Conservation (phyloP, 75 land plant genomes). For the Gnetum montanum region DNA sequence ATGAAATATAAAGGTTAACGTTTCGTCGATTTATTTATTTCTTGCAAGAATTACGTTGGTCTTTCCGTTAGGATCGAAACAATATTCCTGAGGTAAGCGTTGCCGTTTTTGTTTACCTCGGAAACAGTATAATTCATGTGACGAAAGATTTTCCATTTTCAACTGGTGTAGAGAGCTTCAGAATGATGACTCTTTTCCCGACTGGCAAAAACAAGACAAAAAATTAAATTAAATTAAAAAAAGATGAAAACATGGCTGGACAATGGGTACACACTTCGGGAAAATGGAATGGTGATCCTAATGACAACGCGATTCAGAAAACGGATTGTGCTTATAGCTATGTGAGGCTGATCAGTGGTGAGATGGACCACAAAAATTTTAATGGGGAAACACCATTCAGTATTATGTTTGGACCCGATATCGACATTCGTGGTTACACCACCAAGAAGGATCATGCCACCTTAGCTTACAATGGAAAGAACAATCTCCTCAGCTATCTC, state of each 20-base stretch:
- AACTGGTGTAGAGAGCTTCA: too few species aligned
- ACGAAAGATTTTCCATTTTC: too few species aligned
- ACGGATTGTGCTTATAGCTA: conserved; percentile 74
- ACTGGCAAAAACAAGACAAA: too few species aligned
- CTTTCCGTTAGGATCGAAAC: too few species aligned
- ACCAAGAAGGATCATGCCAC: conserved; percentile 87
- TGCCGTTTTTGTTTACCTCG: too few species aligned
- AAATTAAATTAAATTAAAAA: too few species aligned
- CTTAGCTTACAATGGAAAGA: conserved; percentile 43
- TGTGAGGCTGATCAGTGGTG: conserved; percentile 48
- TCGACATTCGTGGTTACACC: conserved; percentile 77
- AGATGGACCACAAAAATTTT: conserved; percentile 46
- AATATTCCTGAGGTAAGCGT: too few species aligned
- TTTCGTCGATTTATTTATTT: too few species aligned
- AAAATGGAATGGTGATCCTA: conserved; percentile 74
- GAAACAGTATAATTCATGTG: too few species aligned
- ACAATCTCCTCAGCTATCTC: conserved; percentile 75
- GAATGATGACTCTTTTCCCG: too few species aligned
- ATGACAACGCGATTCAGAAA: conserved; percentile 75
- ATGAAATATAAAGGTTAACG: too few species aligned
- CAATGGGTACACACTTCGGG: conserved; percentile 17
- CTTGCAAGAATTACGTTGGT: too few species aligned
- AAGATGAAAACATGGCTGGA: conserved; percentile 1
- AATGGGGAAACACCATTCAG: conserved; percentile 77
- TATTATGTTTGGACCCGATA: conserved; percentile 96